phyloP scores from a whole-genome alignment of 352 stramenopile species.

The Pythium vanterpoolii region DNA sequence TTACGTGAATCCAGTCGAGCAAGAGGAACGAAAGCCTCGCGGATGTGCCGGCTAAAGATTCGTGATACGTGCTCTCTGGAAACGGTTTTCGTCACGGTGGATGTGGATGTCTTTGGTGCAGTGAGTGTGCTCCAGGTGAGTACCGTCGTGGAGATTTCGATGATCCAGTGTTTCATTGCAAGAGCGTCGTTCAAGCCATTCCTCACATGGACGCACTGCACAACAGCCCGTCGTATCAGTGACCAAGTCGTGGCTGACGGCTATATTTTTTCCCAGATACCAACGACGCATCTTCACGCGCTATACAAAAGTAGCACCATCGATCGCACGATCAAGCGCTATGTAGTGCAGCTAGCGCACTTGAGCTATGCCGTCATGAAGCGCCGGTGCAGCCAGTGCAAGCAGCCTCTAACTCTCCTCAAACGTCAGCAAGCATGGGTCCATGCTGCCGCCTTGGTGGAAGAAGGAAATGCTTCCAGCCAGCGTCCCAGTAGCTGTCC shows the following conservation, averaged over 20 bases:
- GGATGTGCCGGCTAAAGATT: slow-evolving; percentile 27
- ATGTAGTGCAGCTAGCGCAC: slow-evolving; percentile 64
- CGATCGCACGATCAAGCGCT: slow-evolving; percentile 56
- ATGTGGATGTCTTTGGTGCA: slow-evolving; percentile 40
- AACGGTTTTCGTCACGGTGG: slow-evolving; percentile 43
- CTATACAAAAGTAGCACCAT: slow-evolving; percentile 38
- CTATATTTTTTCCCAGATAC: slow-evolving; percentile 39
- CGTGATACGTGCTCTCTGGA: slow-evolving; percentile 44
- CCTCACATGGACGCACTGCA: slow-evolving; percentile 46
- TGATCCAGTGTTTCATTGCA: slow-evolving; percentile 52
- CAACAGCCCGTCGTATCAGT: neutral
- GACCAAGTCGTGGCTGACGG: slow-evolving; percentile 15
- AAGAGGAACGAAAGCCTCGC: neutral
- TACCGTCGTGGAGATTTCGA: slow-evolving; percentile 47
- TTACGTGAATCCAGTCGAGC: neutral
- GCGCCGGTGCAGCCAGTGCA: slow-evolving; percentile 54
- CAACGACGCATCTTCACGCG: slow-evolving; percentile 34
- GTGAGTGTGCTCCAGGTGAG: slow-evolving; percentile 28
- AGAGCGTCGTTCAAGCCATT: slow-evolving; percentile 60
- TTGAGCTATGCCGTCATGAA: slow-evolving; percentile 77
- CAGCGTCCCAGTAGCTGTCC: slow-evolving; percentile 6
- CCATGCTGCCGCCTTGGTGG: slow-evolving; percentile 16
- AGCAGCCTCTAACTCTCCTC: slow-evolving; percentile 42
- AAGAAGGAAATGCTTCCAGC: neutral
- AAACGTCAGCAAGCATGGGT: slow-evolving; percentile 42